These are phyloP conservation scores for Chytriomyces hyalinus DNA, from an alignment of 192 early-diverging fungal species.

Conservation along the genomic window DNA sequence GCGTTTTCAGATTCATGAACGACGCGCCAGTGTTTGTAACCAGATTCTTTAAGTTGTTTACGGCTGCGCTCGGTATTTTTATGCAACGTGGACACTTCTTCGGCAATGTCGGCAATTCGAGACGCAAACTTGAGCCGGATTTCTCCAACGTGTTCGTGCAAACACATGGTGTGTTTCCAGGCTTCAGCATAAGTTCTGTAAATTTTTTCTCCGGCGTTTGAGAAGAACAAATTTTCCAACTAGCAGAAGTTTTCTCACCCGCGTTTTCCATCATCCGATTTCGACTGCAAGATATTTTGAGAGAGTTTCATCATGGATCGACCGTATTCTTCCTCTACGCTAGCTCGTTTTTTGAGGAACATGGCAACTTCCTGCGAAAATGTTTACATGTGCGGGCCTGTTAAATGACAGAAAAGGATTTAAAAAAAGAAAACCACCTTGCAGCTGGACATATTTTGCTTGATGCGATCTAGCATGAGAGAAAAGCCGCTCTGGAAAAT, in stretches of 20 bases:
- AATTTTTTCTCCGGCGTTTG: background rate
- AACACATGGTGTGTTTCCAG: slow-evolving; percentile 77
- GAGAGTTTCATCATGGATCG: slow-evolving; percentile 78
- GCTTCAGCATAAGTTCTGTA: slow-evolving; percentile 72
- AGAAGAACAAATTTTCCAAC: too few species aligned
- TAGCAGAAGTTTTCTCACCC: slow-evolving; percentile 50
- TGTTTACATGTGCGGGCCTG: background rate
- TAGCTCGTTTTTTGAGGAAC: slow-evolving; percentile 88
- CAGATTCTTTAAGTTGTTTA: slow-evolving; percentile 86
- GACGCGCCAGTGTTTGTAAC: slow-evolving; percentile 72
- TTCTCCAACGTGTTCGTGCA: slow-evolving; percentile 85
- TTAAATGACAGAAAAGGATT: background rate
- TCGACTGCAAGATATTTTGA: slow-evolving; percentile 43
- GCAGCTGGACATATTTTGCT: slow-evolving; percentile 66
- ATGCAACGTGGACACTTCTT: slow-evolving; percentile 73
- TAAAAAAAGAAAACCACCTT: slow-evolving; percentile 56
- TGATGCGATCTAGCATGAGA: slow-evolving; percentile 71
- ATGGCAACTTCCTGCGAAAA: slow-evolving; percentile 63
- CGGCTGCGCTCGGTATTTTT: slow-evolving; percentile 81
- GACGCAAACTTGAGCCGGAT: slow-evolving; percentile 78
- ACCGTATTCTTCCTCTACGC: slow-evolving; percentile 91
- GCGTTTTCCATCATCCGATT: slow-evolving; percentile 40
- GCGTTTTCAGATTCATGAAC: slow-evolving; percentile 77
- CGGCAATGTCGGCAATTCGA: slow-evolving; percentile 74
- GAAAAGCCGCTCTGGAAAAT: slow-evolving; percentile 65